These are phyloP conservation scores for Erysiphe pulchra DNA, from an alignment of 2,329 filamentous ascomycete species.

Conservation along the genomic window DNA sequence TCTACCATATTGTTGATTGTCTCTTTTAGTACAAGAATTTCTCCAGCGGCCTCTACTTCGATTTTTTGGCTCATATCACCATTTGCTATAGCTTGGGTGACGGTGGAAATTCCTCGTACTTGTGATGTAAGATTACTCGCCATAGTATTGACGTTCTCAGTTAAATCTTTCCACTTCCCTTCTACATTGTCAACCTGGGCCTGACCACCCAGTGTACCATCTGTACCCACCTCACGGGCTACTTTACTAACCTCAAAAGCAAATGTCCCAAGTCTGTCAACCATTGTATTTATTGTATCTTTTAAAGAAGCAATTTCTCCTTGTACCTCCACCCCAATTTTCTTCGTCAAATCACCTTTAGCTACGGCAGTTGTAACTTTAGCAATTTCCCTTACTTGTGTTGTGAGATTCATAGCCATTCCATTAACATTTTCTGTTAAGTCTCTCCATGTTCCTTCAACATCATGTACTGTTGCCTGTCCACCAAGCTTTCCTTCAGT, in stretches of 20 bases:
- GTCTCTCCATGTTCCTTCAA: conserved; percentile 92
- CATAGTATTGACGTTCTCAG: conserved; percentile 67
- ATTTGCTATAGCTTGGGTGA: conserved; percentile 84
- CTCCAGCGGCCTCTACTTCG: conserved; percentile 80
- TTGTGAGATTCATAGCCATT: conserved; percentile 95
- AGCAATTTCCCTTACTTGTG: conserved; percentile 91
- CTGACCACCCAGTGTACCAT: conserved; percentile 81
- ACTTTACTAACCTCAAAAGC: conserved; percentile 92
- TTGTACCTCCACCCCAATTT: conserved; percentile 80
- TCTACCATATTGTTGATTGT: conserved; percentile 99
- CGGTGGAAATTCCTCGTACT: conserved; percentile 77
- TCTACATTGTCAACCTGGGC: conserved; percentile 85
- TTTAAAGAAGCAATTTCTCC: conserved; percentile 91
- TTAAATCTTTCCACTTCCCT: conserved; percentile 95
- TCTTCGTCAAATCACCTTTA: conserved; percentile 79
- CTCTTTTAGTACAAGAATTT: conserved; percentile 80
- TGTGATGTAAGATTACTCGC: conserved; percentile 41
- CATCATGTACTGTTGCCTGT: conserved; percentile 85
- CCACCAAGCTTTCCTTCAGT: conserved; percentile 86
- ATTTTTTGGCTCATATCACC: conserved; percentile 93
- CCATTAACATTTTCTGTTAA: conserved; percentile 90
- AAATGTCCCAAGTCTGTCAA: conserved; percentile 86
- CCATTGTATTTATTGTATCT: conserved; percentile 97
- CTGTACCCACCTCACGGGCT: conserved; percentile 84
- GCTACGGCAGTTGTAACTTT: conserved; percentile 91